phyloP scores from a whole-genome alignment of 768 basidiomycete species.

The Hygrocybe punicea region DNA sequence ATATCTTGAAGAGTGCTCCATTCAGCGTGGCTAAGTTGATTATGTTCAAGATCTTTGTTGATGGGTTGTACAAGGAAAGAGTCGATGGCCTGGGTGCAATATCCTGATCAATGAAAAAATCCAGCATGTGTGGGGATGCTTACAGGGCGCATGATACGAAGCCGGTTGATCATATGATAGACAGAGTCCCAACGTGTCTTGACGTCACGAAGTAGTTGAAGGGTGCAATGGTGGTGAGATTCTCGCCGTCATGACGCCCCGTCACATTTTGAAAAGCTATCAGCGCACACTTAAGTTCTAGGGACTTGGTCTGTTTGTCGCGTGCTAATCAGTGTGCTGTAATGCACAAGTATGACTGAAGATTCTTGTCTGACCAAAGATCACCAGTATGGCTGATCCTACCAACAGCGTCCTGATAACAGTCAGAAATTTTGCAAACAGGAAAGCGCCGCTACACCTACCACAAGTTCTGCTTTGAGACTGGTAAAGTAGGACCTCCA shows the following conservation, averaged over 20 bases:
- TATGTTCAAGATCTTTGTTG: constrained; percentile 2
- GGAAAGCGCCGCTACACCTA: constrained; percentile 2
- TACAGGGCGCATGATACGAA: constrained; percentile 13
- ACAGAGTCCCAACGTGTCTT: constrained; percentile 14
- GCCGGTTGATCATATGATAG: constrained; percentile 14
- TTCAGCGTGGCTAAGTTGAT: constrained; percentile 8
- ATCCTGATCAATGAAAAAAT: too few relatives aligned
- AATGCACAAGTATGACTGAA: constrained; percentile 10
- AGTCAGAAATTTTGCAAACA: not conserved
- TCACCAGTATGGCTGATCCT: constrained; percentile 14
- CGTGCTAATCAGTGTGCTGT: constrained; percentile 19
- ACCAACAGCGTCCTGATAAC: constrained; percentile 5
- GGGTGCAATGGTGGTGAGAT: constrained; percentile 2
- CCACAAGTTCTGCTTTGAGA: constrained; percentile 22
- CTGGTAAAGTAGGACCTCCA: constrained; percentile 21
- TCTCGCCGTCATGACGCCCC: constrained; percentile 14
- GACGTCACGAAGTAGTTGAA: constrained; percentile 13
- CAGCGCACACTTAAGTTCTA: constrained; percentile 9
- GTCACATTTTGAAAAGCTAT: constrained; percentile 16
- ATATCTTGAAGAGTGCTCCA: constrained; percentile 12
- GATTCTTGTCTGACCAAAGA: constrained; percentile 15
- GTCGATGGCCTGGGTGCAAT: constrained; percentile 5
- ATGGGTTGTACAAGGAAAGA: constrained; percentile 2
- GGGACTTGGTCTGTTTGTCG: not conserved
- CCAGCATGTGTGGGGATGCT: not conserved